Base-by-base conservation (phyloP, 495 filamentous ascomycete species). In the Aspergillus wentii region DNA sequence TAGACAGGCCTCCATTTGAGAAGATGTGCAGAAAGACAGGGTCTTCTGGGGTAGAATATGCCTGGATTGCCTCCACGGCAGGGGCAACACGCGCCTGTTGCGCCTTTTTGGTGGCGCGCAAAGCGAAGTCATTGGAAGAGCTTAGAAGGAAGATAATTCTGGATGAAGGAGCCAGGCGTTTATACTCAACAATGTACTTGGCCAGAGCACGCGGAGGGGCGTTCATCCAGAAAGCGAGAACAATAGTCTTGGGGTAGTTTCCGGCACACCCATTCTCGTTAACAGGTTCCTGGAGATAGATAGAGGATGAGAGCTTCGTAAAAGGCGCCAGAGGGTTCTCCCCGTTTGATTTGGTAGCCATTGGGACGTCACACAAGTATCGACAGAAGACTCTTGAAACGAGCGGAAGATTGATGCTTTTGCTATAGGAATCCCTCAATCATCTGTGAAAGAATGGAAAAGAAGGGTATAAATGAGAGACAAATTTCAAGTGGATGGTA, bases 151-250 rank as follows among this genome's bases (percentile, higher is more conserved):
- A 61, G 27, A 71, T 48, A 17, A 71, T 66, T n/a, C 57, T 54
- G n/a, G 65, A 55, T 10, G 46, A 35, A 8, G 67, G 67, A 8
- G 49, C 44, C 26, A 68, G 44, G 11, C 49, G 54, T 17, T 48
- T 46, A 35, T 71, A 71, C 27, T 63, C 53, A 9, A 50, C 29
- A 9, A 64, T 49, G 30, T 66, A 71, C 48, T 68, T 68, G 33
- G 52, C 49, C 11, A 63, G 37, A 4, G 63, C 54, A 7, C 63
- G 58, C 5, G 63, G 41, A 10, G 53, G 56, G 4, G 67, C 67
- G 34, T 66, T 65, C 61, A 68, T 65, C 67, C 67, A 71, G 40
- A 71, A 69, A 7, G 60, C 52, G 21, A 69, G 43, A 35, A 71
- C 35, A 21, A 71, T 61, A 17, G 52, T 58, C 14, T 40, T 40